Evolutionary conservation across 331 rosid genomes (phyloP).

Genomic region (Malus hybrid): DNA sequence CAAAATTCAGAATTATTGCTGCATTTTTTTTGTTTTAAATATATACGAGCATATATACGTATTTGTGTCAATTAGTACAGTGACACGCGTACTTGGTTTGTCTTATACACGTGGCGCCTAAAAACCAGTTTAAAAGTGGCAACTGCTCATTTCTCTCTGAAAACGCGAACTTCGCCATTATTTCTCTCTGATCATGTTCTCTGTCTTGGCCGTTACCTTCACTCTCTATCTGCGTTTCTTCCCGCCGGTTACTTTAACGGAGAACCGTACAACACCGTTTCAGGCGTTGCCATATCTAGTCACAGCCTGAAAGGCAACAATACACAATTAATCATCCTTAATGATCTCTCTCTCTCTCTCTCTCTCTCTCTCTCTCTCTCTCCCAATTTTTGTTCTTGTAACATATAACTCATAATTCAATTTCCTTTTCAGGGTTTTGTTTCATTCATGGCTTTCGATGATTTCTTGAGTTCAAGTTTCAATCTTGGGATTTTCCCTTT

Average conservation of each 20-base stretch:
- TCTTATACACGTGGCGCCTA: background rate
- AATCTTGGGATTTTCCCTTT: background rate
- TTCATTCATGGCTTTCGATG: background rate
- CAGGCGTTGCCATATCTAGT: background rate
- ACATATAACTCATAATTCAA: background rate
- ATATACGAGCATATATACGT: no score
- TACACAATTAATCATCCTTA: background rate
- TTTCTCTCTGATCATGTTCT: background rate
- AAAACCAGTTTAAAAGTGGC: background rate
- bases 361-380: background rate
- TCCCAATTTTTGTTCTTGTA: no score
- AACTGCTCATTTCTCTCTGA: background rate
- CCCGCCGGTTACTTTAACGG: conserved; percentile 21
- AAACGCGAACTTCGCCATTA: background rate
- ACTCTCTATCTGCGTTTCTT: background rate
- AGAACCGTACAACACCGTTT: conserved; percentile 9
- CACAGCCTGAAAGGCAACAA: background rate
- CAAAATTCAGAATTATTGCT: no score
- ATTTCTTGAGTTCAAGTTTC: background rate
- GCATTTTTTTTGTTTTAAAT: no score
- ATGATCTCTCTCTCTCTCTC: background rate
- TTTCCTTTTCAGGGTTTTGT: background rate
- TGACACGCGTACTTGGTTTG: background rate
- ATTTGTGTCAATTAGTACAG: no score
- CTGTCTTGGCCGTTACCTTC: background rate